Base-by-base conservation (phyloP, 805 yeast species). In the Teunomyces funiuensis region DNA sequence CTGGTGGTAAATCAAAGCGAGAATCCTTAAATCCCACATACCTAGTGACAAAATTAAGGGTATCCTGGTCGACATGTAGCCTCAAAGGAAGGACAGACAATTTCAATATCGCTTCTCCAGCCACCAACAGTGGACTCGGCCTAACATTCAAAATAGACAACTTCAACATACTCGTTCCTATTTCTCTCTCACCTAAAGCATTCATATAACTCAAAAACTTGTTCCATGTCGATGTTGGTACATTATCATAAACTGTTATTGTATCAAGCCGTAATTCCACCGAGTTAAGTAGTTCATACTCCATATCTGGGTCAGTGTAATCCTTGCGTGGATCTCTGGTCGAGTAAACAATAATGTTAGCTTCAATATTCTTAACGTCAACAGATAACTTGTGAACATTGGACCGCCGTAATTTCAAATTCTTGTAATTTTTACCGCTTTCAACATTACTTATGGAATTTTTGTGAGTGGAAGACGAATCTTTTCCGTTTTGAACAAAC, bases 141-240 rank as follows among this genome's bases (percentile, higher is more conserved):
- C 88, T 67, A 2, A 86, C 76, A 28, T 80, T 81, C 14, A 73
- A 73, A 33, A 88, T 53, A 4, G 64, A 61, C 4, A 83, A 17
- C 10, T 65, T 66, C 0, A 85, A 37, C 85, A 90, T 84, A 38
- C 79, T 74, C 0, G 80, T 78, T 0, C 84, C 85, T 17, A 73
- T 66, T 49, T 85, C 93, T 47, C 91, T 66, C 22, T 81, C 88
- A 0, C 87, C 88, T 17, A 81, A 75, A 37, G 79, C 80, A 44
- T 80, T 74, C 77, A 85, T 73, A 49, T 82, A 77, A 1, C 90
- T 80, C 22, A 82, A 69, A 58, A 89, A 82, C 63, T 85, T 85
- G 52, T 88, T 86, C 97, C 97, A 91, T 0, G 95, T 84, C 0
- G 97, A 91, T 0, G 89, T 78, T 1, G 88, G 83, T 2, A 90